A percentile compares a stretch with the other conserved stretches of the same genome.
These are phyloP conservation scores for Choiromyces venosus DNA, from an alignment of 495 filamentous ascomycete genomes.

Conservation along the genomic window DNA sequence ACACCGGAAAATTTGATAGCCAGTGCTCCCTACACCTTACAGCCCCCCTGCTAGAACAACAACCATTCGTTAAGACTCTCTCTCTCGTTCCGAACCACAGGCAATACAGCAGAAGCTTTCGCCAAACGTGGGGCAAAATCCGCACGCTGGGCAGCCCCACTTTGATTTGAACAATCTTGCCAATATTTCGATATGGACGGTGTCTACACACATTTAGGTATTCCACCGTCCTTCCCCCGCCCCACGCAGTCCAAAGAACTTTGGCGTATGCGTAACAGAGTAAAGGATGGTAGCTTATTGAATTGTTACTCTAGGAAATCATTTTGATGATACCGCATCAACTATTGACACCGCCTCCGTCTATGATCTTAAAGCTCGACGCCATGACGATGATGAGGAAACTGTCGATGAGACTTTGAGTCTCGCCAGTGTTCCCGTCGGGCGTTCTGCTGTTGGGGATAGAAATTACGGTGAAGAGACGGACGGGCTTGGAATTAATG, in stretches of 20 bases:
- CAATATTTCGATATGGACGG: constrained; percentile 58
- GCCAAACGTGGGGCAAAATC: background rate
- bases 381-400: constrained; percentile 78
- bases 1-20: background rate
- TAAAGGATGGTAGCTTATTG: constrained; percentile 65
- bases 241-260: constrained; percentile 69
- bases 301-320: constrained; percentile 57
- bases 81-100: background rate
- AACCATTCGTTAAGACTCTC: background rate
- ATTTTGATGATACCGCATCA: constrained; percentile 44
- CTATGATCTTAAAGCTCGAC: constrained; percentile 53
- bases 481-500: constrained; percentile 36
- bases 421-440: constrained; percentile 75
- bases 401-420: constrained; percentile 87
- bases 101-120: background rate
- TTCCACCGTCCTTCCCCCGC: constrained; percentile 64
- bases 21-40: background rate
- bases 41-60: background rate
- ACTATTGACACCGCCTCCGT: constrained; percentile 43
- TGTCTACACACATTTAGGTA: constrained; percentile 76
- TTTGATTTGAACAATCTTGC: background rate
- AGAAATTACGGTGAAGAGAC: constrained; percentile 55
- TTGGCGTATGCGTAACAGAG: constrained; percentile 65
- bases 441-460: constrained; percentile 63
- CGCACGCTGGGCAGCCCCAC: background rate